These are phyloP conservation scores for Nelumbo lutea DNA, from an alignment of 164 flowering plant genomes.

Conservation along the genomic window DNA sequence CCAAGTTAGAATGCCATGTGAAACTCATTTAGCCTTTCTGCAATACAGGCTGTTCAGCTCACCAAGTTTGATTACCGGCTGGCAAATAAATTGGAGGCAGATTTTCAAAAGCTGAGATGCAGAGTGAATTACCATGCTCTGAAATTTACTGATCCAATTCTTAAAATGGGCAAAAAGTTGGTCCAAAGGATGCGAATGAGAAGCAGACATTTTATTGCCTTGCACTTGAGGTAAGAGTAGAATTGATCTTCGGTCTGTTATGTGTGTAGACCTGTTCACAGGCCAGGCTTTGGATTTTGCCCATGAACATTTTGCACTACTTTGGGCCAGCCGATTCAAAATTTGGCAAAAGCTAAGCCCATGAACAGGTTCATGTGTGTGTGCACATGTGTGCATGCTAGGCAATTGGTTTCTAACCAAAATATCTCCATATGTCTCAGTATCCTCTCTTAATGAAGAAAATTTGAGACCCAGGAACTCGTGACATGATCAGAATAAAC, in stretches of 20 bases:
- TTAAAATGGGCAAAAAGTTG: slow-evolving; percentile 52
- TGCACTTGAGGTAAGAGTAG: slow-evolving; percentile 65
- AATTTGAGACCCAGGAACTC: no score
- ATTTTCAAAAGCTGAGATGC: slow-evolving; percentile 84
- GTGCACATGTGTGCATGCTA: no score
- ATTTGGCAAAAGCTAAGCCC: no score
- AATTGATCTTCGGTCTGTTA: neutral
- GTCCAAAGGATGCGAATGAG: slow-evolving; percentile 58
- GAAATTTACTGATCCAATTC: slow-evolving; percentile 61
- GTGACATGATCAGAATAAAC: no score
- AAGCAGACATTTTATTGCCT: slow-evolving; percentile 76
- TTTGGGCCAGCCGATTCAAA: no score
- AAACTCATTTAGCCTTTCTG: slow-evolving; percentile 5
- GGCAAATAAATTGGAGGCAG: slow-evolving; percentile 64
- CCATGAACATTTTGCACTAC: no score
- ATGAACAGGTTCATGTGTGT: no score
- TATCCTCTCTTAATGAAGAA: no score
- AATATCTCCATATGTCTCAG: no score
- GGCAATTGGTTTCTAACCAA: no score
- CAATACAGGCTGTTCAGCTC: slow-evolving; percentile 66
- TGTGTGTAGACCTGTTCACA: no score
- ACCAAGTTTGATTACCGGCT: slow-evolving; percentile 86
- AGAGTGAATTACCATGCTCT: slow-evolving; percentile 87
- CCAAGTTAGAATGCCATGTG: neutral
- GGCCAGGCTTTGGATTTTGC: no score